Evolutionary conservation across 2,329 filamentous ascomycete species (phyloP).

Genomic region (Blastomyces gilchristii): DNA sequence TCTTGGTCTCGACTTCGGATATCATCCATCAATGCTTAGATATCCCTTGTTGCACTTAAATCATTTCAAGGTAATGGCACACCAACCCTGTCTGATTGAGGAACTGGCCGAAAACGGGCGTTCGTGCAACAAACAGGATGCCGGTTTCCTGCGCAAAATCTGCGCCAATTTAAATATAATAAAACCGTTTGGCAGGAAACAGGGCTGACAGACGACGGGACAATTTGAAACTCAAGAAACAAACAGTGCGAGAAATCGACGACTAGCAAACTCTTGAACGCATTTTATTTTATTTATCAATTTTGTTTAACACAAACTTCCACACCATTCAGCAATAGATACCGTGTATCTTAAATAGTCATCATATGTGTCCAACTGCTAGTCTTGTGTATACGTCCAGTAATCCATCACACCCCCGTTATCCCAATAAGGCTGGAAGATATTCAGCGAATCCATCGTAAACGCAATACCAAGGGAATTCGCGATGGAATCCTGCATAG

Average conservation of each 20-base stretch:
- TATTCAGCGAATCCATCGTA: conserved; percentile 6
- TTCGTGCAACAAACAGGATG: background rate
- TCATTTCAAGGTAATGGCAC: background rate
- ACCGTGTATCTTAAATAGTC: background rate
- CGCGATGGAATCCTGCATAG: background rate
- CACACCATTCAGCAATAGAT: background rate
- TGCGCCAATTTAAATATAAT: background rate
- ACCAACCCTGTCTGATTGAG: background rate
- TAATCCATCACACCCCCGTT: background rate
- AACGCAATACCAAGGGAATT: conserved; percentile 2
- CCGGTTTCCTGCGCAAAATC: background rate
- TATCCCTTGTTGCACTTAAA: background rate
- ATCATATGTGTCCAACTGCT: background rate
- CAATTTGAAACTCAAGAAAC: background rate
- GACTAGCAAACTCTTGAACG: background rate
- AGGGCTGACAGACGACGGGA: no score
- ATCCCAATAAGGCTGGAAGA: background rate
- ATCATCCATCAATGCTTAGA: background rate
- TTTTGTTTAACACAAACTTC: background rate
- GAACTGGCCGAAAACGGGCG: background rate
- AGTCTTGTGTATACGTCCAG: conserved; percentile 6
- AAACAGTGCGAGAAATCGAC: background rate
- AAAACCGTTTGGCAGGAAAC: background rate
- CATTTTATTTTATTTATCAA: background rate
- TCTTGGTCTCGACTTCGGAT: background rate